Base-by-base conservation (phyloP, 768 basidiomycete genomes). In the Paxillus rubicundulus region DNA sequence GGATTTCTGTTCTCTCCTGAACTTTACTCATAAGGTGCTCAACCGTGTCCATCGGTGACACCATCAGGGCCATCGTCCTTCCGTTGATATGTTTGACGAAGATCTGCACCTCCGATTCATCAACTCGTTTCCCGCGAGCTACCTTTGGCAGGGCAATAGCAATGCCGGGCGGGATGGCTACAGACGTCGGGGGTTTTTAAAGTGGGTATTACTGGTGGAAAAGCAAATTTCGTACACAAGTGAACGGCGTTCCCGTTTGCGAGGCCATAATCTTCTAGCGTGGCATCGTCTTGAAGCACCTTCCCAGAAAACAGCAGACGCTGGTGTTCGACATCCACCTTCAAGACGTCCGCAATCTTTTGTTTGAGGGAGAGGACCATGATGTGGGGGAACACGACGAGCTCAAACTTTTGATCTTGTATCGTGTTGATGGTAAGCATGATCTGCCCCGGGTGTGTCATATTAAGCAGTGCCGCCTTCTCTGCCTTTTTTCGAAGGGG, bases 251-350 rank as follows among this genome's bases (percentile, higher is more conserved):
- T 55, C 45, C 43, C 54, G 20, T 45, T 56, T 18, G 7, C 49
- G 24, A 56, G 41, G 34, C 36, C 50, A 37, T 56, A 56, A 32
- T 55, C 33, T 9, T 53, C 44, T 27, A 76, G 65, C 18, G 77
- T 78, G 59, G 76, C 70, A 40, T 77, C 77, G 58, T 78, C 77
- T 58, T 78, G 76, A 44, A 77, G 66, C 63, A 77, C 75, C 65
- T 77, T 77, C 36, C 76, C 77, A 48, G 76, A 75, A 58, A 77
- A 77, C 56, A 78, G 77, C 46, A 78, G 60, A 44, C 77, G 69
- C 61, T 78, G 77, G 62, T 76, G 20, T 43, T 50, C 39, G 20
- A 16, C 30, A 9, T 37, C 37, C 16, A 50, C 39, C 24, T 32
- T 13, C n/a, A 50, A 41, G 16, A 18, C 40, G 38, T 50, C 49